These are phyloP conservation scores for Lasiosphaeria miniovina DNA, from an alignment of 495 filamentous ascomycete genomes.

Conservation along the genomic window DNA sequence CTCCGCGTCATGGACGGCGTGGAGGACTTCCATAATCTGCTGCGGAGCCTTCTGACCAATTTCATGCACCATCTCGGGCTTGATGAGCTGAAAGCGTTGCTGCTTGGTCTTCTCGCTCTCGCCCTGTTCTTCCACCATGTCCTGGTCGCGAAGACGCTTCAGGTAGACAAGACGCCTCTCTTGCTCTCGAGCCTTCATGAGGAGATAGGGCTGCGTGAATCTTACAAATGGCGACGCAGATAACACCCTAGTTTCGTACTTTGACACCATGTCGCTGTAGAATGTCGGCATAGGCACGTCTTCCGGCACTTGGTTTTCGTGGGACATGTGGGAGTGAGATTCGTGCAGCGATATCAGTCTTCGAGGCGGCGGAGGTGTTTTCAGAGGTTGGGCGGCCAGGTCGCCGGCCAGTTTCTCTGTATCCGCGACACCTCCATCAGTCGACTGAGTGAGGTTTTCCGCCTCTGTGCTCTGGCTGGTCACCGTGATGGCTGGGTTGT, in stretches of 20 bases:
- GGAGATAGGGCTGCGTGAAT: constrained; percentile 87
- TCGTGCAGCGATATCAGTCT: constrained; percentile 44
- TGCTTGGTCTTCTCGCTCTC: constrained; percentile 58
- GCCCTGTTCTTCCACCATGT: constrained; percentile 54
- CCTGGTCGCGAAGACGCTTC: constrained; percentile 76
- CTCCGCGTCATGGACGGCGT: constrained; percentile 92
- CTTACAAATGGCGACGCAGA: constrained; percentile 95
- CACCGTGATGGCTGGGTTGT: constrained; percentile 18
- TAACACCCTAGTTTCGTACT: constrained; percentile 87
- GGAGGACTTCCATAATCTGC: constrained; percentile 87
- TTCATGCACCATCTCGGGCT: constrained; percentile 89
- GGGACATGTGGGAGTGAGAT: constrained; percentile 37
- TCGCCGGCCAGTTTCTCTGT: constrained; percentile 13
- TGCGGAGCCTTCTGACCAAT: constrained; percentile 70
- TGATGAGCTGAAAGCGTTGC: constrained; percentile 81
- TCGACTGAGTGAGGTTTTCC: constrained; percentile 12
- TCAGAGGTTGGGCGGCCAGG: background rate
- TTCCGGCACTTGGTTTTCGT: constrained; percentile 67
- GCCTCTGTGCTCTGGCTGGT: constrained; percentile 26
- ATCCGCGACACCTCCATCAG: constrained; percentile 1
- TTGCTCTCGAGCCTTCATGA: constrained; percentile 88
- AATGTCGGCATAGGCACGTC: constrained; percentile 87
- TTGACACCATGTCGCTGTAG: constrained; percentile 90
- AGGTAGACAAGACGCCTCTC: constrained; percentile 78
- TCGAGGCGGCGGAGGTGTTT: constrained; percentile 12